A percentile compares a stretch with the other conserved stretches of the same genome.
Conservation (phyloP, 345 rosid genomes). For the Rubroshorea leprosula region DNA sequence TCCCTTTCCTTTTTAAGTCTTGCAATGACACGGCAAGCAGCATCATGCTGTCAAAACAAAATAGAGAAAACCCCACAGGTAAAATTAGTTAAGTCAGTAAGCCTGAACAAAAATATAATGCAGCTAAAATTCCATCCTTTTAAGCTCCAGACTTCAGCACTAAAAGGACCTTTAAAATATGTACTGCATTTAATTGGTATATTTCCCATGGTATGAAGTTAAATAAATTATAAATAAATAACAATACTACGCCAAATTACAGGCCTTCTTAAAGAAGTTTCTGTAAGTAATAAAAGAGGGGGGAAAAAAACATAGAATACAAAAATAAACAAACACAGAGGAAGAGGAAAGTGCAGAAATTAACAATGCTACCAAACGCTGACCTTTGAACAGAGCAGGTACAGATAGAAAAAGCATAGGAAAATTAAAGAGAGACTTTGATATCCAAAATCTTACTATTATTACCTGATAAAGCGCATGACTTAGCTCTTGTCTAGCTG, state of each 20-base stretch:
- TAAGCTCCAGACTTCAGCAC: background rate
- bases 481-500: constrained; percentile 96
- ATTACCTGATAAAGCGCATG: constrained; percentile 95
- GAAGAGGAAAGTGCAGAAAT: background rate
- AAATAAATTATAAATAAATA: too few species aligned
- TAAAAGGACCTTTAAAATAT: too few species aligned
- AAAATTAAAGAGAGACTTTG: background rate
- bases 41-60: constrained; percentile 72
- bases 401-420: constrained; percentile 3
- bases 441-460: background rate
- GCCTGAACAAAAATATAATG: background rate
- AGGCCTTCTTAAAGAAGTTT: background rate
- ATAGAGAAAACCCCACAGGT: constrained; percentile 8
- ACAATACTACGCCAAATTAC: too few species aligned
- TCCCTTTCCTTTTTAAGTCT: constrained; percentile 93
- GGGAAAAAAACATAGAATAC: too few species aligned
- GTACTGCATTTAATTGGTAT: background rate
- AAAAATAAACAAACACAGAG: background rate
- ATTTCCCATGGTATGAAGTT: background rate
- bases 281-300: background rate
- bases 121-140: background rate
- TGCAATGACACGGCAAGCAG: constrained; percentile 99
- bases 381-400: background rate
- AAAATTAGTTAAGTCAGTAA: constrained; percentile 7
- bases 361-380: background rate